Conservation (phyloP, 805 yeast species). For the Lipomyces yamadae region DNA sequence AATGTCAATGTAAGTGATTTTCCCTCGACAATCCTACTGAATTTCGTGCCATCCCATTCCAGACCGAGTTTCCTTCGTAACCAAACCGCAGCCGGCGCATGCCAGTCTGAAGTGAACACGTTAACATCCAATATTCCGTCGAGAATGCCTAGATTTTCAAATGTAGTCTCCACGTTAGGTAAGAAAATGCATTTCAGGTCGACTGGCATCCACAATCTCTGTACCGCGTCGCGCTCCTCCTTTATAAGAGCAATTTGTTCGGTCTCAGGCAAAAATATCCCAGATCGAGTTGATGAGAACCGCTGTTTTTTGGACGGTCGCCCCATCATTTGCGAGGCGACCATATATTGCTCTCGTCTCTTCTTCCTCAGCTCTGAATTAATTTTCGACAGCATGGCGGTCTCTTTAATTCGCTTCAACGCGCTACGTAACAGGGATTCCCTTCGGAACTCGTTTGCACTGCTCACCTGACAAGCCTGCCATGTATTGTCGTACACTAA, state of each 20-base stretch:
- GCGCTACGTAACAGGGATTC: slow-evolving; percentile 44
- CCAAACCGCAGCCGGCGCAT: slow-evolving; percentile 54
- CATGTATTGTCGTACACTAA: slow-evolving; percentile 64
- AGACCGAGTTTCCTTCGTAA: slow-evolving; percentile 53
- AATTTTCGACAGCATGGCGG: slow-evolving; percentile 42
- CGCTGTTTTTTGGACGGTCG: slow-evolving; percentile 26
- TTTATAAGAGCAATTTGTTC: slow-evolving; percentile 37
- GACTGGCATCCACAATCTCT: slow-evolving; percentile 56
- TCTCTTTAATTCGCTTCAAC: slow-evolving; percentile 46
- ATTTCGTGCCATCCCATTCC: slow-evolving; percentile 44
- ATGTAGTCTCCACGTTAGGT: slow-evolving; percentile 42
- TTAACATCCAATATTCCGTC: slow-evolving; percentile 47
- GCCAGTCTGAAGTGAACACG: slow-evolving; percentile 58
- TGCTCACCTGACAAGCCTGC: slow-evolving; percentile 49
- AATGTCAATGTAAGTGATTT: slow-evolving; percentile 47
- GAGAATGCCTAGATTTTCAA: slow-evolving; percentile 41
- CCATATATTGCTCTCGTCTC: slow-evolving; percentile 48
- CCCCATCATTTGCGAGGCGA: slow-evolving; percentile 35
- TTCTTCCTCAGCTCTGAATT: slow-evolving; percentile 47
- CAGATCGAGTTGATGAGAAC: slow-evolving; percentile 28
- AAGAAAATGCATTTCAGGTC: slow-evolving; percentile 48
- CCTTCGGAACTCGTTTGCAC: slow-evolving; percentile 53
- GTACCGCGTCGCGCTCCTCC: slow-evolving; percentile 47
- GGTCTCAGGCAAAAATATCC: slow-evolving; percentile 35
- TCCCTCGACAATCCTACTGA: slow-evolving; percentile 44